Evolutionary conservation across 768 basidiomycete species (phyloP).

Genomic region (Hygrophorus russula): DNA sequence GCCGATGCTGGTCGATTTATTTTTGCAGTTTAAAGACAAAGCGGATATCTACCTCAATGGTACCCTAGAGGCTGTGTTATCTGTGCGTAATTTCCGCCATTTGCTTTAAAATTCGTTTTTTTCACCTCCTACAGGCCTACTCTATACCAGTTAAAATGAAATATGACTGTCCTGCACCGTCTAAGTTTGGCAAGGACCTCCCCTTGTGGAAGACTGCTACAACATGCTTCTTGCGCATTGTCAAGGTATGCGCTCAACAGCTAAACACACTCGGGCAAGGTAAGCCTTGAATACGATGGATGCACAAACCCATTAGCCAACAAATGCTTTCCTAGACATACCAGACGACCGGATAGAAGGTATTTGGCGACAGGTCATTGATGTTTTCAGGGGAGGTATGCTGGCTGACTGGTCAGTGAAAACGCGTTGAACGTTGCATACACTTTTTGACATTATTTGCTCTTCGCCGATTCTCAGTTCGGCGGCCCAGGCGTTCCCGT

Average conservation of each 20-base stretch:
- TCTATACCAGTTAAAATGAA: conserved; percentile 88
- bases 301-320: neutral
- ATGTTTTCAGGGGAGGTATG: conserved; percentile 73
- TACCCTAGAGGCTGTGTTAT: conserved; percentile 73
- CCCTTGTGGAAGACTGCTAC: conserved; percentile 98
- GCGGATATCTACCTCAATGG: conserved; percentile 65
- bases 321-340: conserved; percentile 29
- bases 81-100: too few species aligned
- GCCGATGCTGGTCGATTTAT: conserved; percentile 76
- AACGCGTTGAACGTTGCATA: neutral
- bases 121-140: conserved; percentile 47
- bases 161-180: conserved; percentile 87
- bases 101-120: too few species aligned
- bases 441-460: neutral
- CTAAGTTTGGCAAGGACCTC: conserved; percentile 75
- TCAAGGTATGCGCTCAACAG: conserved; percentile 51
- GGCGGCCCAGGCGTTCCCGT: conserved; percentile 38
- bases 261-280: conserved; percentile 41
- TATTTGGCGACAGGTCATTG: conserved; percentile 78
- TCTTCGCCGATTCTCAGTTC: conserved; percentile 38
- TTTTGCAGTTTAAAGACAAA: conserved; percentile 50
- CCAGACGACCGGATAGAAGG: conserved; percentile 58
- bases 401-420: conserved; percentile 69
- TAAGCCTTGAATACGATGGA: conserved; percentile 13
- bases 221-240: conserved; percentile 58